phyloP scores from a whole-genome alignment of 177 flowering plant genomes.

The Tripterygium wilfordii region DNA sequence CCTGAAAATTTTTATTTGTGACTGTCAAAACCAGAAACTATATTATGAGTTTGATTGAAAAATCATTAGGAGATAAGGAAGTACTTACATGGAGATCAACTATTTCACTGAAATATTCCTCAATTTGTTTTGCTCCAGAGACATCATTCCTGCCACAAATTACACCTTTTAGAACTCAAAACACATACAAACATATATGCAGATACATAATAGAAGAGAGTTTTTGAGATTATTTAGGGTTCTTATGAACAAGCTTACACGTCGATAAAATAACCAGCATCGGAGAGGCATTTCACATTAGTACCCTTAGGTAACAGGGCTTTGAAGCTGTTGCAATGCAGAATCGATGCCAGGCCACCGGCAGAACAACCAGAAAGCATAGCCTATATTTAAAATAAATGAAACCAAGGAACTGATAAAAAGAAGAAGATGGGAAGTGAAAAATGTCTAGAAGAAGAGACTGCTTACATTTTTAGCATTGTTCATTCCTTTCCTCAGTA shows the following conservation, averaged over 20 bases:
- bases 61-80: not conserved
- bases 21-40: too few relatives aligned
- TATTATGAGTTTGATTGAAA: too few relatives aligned
- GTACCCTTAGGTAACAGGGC: conserved; percentile 43
- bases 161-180: not conserved
- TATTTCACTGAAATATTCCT: conserved; percentile 43
- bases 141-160: conserved; percentile 52
- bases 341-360: conserved; percentile 73
- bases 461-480: conserved; percentile 67
- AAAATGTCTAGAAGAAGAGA: not conserved
- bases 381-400: conserved; percentile 36
- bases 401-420: not conserved
- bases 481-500: conserved; percentile 74
- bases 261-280: conserved; percentile 82
- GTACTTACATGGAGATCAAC: conserved; percentile 52
- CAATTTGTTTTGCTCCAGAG: conserved; percentile 49
- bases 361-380: conserved; percentile 88
- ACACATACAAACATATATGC: too few relatives aligned
- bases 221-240: not conserved
- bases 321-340: conserved; percentile 69
- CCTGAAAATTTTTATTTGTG: too few relatives aligned
- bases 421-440: not conserved
- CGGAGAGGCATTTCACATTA: conserved; percentile 81
- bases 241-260: conserved; percentile 9
- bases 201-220: too few relatives aligned